Evolutionary conservation across 176 grass and related monocot species (phyloP).

Genomic region (Aegilops tauschii): DNA sequence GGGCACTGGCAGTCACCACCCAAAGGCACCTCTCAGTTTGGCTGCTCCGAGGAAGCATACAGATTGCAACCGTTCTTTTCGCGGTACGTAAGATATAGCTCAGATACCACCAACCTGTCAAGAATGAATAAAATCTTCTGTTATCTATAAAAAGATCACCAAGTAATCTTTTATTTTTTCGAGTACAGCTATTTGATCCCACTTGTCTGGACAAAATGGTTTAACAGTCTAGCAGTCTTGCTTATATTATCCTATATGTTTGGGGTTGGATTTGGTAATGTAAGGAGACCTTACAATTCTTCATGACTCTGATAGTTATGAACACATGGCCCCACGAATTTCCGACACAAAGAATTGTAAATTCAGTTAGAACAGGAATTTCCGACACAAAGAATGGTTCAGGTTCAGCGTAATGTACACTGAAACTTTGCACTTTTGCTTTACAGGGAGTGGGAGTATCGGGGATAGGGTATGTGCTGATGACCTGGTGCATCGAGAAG

Average conservation of each 20-base stretch:
- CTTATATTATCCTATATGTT: neutral
- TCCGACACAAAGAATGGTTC: neutral
- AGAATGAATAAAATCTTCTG: neutral
- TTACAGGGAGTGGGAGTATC: slow-evolving; percentile 59
- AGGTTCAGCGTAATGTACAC: neutral
- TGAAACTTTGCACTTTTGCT: slow-evolving; percentile 6
- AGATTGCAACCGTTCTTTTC: slow-evolving; percentile 45
- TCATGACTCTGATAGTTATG: neutral
- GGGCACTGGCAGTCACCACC: slow-evolving; percentile 35
- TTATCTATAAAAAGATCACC: neutral
- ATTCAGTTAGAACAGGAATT: neutral
- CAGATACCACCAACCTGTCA: neutral
- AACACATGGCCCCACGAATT: neutral
- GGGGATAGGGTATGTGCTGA: slow-evolving; percentile 47
- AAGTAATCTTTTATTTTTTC: neutral
- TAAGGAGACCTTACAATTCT: neutral
- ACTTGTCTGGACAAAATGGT: neutral
- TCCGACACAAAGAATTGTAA: neutral
- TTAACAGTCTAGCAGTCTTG: neutral
- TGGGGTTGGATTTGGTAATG: neutral
- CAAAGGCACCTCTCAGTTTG: slow-evolving; percentile 46
- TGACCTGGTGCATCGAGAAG: slow-evolving; percentile 78
- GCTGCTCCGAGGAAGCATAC: slow-evolving; percentile 38
- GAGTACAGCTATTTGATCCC: neutral
- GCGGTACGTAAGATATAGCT: slow-evolving; percentile 45